A percentile compares a stretch with the other conserved stretches of the same genome.
Evolutionary conservation across 345 rosid genomes (phyloP).

Genomic region (Capsella bursapastoris): DNA sequence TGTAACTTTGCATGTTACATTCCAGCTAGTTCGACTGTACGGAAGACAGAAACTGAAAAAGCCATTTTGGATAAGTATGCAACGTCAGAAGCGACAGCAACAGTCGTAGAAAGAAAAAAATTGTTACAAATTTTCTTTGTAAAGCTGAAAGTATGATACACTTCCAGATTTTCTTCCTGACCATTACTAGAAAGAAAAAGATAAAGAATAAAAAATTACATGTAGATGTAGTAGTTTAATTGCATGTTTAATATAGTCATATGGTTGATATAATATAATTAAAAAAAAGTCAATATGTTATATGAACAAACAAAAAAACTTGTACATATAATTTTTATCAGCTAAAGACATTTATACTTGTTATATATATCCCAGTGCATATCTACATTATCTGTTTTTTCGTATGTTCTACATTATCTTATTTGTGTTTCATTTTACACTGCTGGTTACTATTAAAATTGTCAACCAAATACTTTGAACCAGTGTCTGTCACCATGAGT

Average conservation of each 20-base stretch:
- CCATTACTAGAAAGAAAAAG: not conserved
- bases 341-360: no score
- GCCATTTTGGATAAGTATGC: conserved; percentile 36
- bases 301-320: no score
- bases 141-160: conserved; percentile 36
- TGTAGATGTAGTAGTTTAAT: no score
- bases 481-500: not conserved
- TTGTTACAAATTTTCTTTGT: conserved; percentile 7
- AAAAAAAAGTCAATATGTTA: no score
- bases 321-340: no score
- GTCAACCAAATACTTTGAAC: conserved; percentile 14
- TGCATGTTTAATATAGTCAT: no score
- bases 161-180: conserved; percentile 30
- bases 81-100: conserved; percentile 35
- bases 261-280: no score
- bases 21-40: conserved; percentile 39
- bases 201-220: not conserved
- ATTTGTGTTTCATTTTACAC: not conserved
- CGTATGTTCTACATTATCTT: not conserved
- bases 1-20: conserved; percentile 29
- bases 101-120: not conserved
- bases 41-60: conserved; percentile 31
- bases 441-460: not conserved
- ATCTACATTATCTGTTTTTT: not conserved
- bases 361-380: no score